Percentiles rank a stretch among this genome's conserved stretches.
Evolutionary conservation across 208 protist genomes (phyloP).

Genomic region (Leishmania gerbilli): DNA sequence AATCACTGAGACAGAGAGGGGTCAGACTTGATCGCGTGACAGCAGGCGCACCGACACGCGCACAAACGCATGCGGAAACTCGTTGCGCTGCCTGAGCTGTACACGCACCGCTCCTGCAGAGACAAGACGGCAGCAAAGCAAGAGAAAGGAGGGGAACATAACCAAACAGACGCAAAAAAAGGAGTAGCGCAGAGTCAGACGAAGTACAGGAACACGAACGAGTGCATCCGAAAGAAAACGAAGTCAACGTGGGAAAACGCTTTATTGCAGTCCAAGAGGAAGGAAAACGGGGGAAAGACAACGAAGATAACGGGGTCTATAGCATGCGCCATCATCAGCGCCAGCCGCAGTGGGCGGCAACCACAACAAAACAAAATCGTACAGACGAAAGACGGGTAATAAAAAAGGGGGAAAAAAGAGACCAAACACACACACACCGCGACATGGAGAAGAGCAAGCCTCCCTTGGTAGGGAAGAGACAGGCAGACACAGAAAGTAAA

Average conservation of each 20-base stretch:
- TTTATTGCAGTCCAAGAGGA: neutral
- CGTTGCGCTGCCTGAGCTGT: neutral
- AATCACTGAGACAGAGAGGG: neutral
- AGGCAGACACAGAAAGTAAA: neutral
- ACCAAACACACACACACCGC: neutral
- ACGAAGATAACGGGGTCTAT: neutral
- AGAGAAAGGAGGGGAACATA: neutral
- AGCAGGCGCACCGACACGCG: neutral
- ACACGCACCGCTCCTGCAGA: neutral
- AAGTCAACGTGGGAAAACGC: neutral
- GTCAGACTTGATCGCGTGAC: neutral
- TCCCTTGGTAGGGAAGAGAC: neutral
- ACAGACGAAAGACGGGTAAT: neutral
- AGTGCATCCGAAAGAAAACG: neutral
- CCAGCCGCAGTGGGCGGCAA: neutral
- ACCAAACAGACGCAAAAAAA: neutral
- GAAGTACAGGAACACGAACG: neutral
- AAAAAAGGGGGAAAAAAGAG: neutral
- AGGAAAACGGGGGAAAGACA: neutral
- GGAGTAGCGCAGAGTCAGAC: neutral
- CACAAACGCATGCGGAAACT: neutral
- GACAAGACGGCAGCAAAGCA: constrained; percentile 3
- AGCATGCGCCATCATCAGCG: neutral
- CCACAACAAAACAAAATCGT: neutral
- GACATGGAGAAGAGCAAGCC: neutral